A percentile compares a stretch with the other conserved stretches of the same genome.
phyloP scores from a whole-genome alignment of 345 rosid species.

The Turnera subulata region DNA sequence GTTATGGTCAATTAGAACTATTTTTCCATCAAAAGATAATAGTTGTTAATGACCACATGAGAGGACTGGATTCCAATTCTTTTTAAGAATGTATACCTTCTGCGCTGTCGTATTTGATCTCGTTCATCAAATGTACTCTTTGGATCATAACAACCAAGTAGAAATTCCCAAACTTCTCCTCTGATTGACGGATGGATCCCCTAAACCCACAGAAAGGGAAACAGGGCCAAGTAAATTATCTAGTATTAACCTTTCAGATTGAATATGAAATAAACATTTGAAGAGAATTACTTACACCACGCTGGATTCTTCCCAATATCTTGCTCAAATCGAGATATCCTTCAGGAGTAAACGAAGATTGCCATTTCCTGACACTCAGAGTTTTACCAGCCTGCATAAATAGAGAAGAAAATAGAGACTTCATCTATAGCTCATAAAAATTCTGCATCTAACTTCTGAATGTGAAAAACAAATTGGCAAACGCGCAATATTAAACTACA shows the following conservation, averaged over 20 bases:
- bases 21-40: no score
- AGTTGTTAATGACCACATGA: no score
- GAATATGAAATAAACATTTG: neutral
- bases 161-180: constrained; percentile 99
- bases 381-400: constrained; percentile 87
- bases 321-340: constrained; percentile 79
- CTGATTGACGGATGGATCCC: constrained; percentile 96
- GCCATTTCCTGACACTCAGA: constrained; percentile 97
- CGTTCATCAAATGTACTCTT: constrained; percentile 87
- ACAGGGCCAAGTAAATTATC: neutral
- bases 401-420: constrained; percentile 6
- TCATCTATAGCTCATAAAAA: no score
- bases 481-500: no score
- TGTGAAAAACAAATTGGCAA: no score
- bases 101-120: constrained; percentile 59
- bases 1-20: no score
- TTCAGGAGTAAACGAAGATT: constrained; percentile 70
- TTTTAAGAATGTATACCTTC: constrained; percentile 50
- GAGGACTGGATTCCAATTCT: neutral
- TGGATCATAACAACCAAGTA: constrained; percentile 92
- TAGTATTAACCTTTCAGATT: constrained; percentile 1
- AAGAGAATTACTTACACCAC: constrained; percentile 52
- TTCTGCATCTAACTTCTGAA: no score
- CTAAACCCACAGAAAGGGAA: constrained; percentile 26
- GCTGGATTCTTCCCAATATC: constrained; percentile 73